Percentiles rank a stretch among this genome's conserved stretches.
phyloP scores from a whole-genome alignment of 495 filamentous ascomycete species.

The Talaromyces thailandensis region DNA sequence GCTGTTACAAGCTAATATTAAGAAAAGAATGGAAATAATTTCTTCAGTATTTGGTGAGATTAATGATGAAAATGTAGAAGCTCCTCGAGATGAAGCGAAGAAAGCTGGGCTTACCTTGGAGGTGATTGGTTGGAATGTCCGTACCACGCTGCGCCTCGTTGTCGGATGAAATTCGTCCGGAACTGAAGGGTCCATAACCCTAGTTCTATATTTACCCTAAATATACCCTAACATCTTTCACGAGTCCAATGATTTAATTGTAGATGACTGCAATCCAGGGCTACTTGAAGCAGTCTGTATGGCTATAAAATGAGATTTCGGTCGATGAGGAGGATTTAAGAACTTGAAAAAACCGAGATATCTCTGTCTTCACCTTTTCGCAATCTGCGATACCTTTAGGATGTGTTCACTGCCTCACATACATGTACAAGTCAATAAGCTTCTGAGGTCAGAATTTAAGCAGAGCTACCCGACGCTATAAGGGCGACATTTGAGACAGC shows the following conservation, averaged over 20 bases:
- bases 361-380: not conserved
- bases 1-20: too few relatives aligned
- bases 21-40: not conserved
- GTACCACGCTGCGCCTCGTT: not conserved
- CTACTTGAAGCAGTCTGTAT: not conserved
- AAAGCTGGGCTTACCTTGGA: not conserved
- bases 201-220: not conserved
- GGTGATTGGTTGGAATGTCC: not conserved
- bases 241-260: too few relatives aligned
- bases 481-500: too few relatives aligned
- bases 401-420: too few relatives aligned
- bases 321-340: not conserved
- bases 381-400: too few relatives aligned
- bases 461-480: too few relatives aligned
- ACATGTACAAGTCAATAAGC: too few relatives aligned
- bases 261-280: too few relatives aligned
- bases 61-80: not conserved
- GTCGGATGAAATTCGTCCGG: not conserved
- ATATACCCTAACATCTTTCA: not conserved
- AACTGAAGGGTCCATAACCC: not conserved
- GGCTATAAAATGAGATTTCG: not conserved
- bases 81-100: not conserved
- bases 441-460: too few relatives aligned
- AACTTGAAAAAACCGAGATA: not conserved
- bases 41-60: not conserved